Conservation (phyloP, 2,329 filamentous ascomycete species). For the Fusarium sp. region DNA sequence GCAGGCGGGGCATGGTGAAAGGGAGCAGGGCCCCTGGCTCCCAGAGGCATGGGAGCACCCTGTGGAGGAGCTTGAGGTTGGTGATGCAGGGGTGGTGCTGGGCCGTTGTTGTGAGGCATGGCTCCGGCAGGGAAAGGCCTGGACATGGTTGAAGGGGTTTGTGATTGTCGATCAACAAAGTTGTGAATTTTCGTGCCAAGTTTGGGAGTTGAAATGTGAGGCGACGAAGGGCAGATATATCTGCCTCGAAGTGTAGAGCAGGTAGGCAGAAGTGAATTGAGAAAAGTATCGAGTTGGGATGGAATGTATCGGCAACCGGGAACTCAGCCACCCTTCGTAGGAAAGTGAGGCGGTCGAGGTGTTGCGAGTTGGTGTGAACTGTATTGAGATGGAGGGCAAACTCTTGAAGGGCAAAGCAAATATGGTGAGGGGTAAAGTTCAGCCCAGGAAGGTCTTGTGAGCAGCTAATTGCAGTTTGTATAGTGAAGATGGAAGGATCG, state of each 20-base stretch:
- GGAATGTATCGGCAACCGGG: neutral
- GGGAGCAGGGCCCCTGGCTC: slow-evolving; percentile 3
- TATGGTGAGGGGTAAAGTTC: slow-evolving; percentile 11
- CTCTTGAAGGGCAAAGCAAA: slow-evolving; percentile 14
- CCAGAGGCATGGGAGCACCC: slow-evolving; percentile 8
- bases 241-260: slow-evolving; percentile 8
- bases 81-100: slow-evolving; percentile 12
- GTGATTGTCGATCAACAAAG: slow-evolving; percentile 9
- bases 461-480: slow-evolving; percentile 8
- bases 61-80: slow-evolving; percentile 16
- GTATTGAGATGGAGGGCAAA: slow-evolving; percentile 31
- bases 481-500: neutral
- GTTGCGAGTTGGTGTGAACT: slow-evolving; percentile 25
- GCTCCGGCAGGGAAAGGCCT: slow-evolving; percentile 5
- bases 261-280: neutral
- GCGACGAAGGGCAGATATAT: slow-evolving; percentile 32
- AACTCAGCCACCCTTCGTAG: neutral
- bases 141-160: slow-evolving; percentile 28
- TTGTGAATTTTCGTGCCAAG: slow-evolving; percentile 8
- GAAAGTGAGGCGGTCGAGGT: slow-evolving; percentile 41
- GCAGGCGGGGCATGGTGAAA: slow-evolving; percentile 10
- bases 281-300: neutral
- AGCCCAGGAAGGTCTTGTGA: slow-evolving; percentile 15
- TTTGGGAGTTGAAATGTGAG: slow-evolving; percentile 10
- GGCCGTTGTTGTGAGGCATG: slow-evolving; percentile 19